Base-by-base conservation (phyloP, 495 filamentous ascomycete genomes). In the Evansstolkia leycettana region DNA sequence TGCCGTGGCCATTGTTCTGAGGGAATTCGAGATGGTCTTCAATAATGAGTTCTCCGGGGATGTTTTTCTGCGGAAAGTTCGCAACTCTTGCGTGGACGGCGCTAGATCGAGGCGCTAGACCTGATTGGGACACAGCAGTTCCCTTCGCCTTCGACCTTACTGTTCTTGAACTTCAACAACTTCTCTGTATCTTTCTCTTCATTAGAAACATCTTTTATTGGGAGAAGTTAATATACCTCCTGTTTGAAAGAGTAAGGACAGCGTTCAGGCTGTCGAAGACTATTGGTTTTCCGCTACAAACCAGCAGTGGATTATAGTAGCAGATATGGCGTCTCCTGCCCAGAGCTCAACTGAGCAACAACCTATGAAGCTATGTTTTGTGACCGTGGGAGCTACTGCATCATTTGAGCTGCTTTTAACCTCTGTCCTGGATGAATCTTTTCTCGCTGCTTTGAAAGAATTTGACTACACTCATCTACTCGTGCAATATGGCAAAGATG, bases 341-440 rank as follows among this genome's bases (percentile, higher is more conserved):
- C 35, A 43, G 20, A n/a, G n/a, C n/a, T n/a, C n/a, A n/a, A n/a
- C n/a, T n/a, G n/a, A n/a, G n/a, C n/a, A n/a, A n/a, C n/a, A n/a
- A n/a, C 47, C 39, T 9, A 54, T 44, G 46, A 75, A 72, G 46
- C 29, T 67, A 13, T 80, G 77, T 51, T 80, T 95, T 37, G 81
- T 95, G 17, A 95, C 90, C 0, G 76, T 92, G 19, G 90, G 90
- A 31, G 92, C 90, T 2, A 98, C 89, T 0, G 87, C 88, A 2
- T 67, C 78, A 12, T 98, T 98, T 55, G 62, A 72, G 31, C 51
- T 62, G 8, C 73, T 98, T 7, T 59, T 94, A 28, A 52, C 67
- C 14, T 73, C 82, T 31, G 64, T 77, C n/a, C 62, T 86, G 33
- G 58, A 64, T 17, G 60, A 69, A 2, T 32, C 50, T 0, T 88